Evolutionary conservation across 2,329 filamentous ascomycete species (phyloP).

Genomic region (Sclerotinia spermophila): DNA sequence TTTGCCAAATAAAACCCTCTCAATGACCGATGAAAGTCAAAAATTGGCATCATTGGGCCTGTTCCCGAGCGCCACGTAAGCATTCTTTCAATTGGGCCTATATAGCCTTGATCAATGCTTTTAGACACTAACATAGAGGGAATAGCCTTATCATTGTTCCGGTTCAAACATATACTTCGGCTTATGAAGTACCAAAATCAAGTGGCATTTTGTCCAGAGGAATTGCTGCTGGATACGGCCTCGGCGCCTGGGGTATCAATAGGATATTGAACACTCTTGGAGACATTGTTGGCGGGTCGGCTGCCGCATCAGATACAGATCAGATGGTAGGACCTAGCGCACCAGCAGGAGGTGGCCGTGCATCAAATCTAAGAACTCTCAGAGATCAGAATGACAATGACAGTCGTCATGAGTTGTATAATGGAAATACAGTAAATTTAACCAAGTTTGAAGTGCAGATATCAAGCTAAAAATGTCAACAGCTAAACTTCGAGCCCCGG

Average conservation of each 20-base stretch:
- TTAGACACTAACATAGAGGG: background rate
- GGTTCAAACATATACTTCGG: constrained; percentile 56
- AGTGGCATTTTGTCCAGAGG: constrained; percentile 38
- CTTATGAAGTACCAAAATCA: constrained; percentile 45
- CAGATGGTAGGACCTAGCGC: background rate
- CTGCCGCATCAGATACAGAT: constrained; percentile 11
- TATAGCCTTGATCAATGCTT: background rate
- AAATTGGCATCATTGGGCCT: constrained; percentile 67
- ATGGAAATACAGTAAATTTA: constrained; percentile 73
- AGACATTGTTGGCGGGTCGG: constrained; percentile 38
- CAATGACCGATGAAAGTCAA: constrained; percentile 68
- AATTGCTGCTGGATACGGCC: constrained; percentile 37
- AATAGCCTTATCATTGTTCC: constrained; percentile 67
- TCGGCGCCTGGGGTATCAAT: constrained; percentile 43
- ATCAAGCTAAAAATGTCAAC: constrained; percentile 5
- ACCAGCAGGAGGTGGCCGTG: constrained; percentile 34
- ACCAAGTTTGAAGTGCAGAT: background rate
- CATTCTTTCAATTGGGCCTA: background rate
- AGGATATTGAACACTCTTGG: constrained; percentile 42
- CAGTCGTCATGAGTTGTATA: constrained; percentile 73
- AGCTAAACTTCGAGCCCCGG: constrained; percentile 36
- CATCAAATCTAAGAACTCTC: constrained; percentile 48
- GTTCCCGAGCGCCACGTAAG: constrained; percentile 67
- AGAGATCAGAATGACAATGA: constrained; percentile 51
- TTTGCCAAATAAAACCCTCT: constrained; percentile 69